These are phyloP conservation scores for Mycena haematopus DNA, from an alignment of 768 basidiomycete genomes.

Conservation along the genomic window DNA sequence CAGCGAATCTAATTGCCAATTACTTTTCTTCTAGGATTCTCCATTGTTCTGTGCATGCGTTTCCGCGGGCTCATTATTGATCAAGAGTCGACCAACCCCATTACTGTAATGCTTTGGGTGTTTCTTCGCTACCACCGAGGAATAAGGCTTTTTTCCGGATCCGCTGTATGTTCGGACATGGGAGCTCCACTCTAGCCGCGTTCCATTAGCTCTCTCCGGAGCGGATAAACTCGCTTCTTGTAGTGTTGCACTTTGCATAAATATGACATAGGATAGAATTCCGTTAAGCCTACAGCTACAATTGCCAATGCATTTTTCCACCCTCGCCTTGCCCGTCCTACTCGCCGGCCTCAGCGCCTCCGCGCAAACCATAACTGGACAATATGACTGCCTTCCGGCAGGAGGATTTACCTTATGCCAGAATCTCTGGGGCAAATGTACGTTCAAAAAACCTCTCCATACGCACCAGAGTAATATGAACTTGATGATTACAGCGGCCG, in stretches of 20 bases:
- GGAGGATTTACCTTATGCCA: conserved; percentile 60
- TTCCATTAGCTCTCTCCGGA: conserved; percentile 3
- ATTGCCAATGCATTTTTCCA: conserved; percentile 13
- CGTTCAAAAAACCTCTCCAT: conserved; percentile 14
- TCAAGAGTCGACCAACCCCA: no score
- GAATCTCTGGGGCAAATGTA: conserved; percentile 61
- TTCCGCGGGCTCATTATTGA: no score
- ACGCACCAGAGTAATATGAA: neutral
- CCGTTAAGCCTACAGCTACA: neutral
- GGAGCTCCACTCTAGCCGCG: conserved; percentile 2
- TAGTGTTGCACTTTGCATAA: conserved; percentile 4
- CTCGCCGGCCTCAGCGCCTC: conserved; percentile 16
- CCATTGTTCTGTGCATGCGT: no score
- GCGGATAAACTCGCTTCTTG: conserved; percentile 24
- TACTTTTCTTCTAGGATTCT: no score
- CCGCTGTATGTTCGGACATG: no score
- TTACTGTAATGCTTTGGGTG: neutral
- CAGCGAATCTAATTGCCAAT: neutral
- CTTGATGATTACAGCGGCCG: conserved; percentile 40
- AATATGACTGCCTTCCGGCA: conserved; percentile 50
- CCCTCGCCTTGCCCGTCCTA: conserved; percentile 1
- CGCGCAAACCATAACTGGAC: conserved; percentile 52
- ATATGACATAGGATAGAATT: neutral
- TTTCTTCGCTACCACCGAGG: no score
- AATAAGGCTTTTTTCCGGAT: no score